Conservation (phyloP, 2,329 filamentous ascomycete genomes). For the Trichoderma citrinoviride region DNA sequence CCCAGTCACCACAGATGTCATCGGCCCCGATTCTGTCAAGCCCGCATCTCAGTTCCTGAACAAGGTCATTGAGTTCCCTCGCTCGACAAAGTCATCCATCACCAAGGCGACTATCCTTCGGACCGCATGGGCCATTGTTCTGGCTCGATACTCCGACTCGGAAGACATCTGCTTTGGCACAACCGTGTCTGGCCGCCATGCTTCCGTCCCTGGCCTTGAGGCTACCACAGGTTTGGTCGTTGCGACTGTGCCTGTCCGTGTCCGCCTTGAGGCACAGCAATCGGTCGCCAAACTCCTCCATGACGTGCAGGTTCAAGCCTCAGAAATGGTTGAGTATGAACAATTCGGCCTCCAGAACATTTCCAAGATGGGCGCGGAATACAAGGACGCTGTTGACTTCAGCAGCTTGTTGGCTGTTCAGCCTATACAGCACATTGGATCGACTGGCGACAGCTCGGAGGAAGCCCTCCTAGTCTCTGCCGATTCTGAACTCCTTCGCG, state of each 20-base stretch:
- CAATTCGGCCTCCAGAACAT: constrained; percentile 26
- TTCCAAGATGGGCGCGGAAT: not conserved
- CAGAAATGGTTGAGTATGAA: constrained; percentile 25
- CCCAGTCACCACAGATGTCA: not conserved
- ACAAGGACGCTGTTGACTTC: not conserved
- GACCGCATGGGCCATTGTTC: constrained; percentile 27
- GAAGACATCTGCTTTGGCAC: constrained; percentile 27
- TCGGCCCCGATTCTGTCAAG: not conserved
- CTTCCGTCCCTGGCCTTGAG: constrained; percentile 20
- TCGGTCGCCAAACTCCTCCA: constrained; percentile 3
- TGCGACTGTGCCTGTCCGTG: constrained; percentile 23
- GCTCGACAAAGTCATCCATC: not conserved
- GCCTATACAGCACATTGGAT: not conserved
- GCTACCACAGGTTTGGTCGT: constrained; percentile 22
- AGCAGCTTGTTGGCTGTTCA: constrained; percentile 3
- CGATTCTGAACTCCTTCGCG: not conserved
- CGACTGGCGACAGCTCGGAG: not conserved
- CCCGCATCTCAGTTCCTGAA: not conserved
- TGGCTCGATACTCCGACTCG: constrained; percentile 19
- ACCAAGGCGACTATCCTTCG: constrained; percentile 23
- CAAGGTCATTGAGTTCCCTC: not conserved
- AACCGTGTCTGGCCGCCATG: constrained; percentile 25
- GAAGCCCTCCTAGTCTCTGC: not conserved
- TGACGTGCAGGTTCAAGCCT: constrained; percentile 22
- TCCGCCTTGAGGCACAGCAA: constrained; percentile 3